Evolutionary conservation across 2,329 filamentous ascomycete genomes (phyloP), one percentile per base, ranked within the genome.

Genomic region (Fusarium sp.): DNA sequence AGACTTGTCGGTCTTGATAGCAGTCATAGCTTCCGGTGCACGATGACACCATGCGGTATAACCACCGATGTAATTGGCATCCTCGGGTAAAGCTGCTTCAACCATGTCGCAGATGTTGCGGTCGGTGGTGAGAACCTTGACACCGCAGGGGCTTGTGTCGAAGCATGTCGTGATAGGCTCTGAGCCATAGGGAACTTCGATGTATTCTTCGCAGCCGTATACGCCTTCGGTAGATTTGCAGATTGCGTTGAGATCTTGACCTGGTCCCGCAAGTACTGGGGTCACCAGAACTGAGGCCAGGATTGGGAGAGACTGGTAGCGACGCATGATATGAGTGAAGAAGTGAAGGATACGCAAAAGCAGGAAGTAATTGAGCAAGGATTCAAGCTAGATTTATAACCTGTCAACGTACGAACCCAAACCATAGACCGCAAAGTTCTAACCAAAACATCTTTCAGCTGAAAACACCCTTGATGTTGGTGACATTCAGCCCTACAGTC

Each of bases 171-270:
- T 69, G 24, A 70, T 38, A 14, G 66, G 52, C 8, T 56, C 51
- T 30, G 67, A 70, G 22, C 55, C 67, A 5, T 55, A 66, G 3
- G 67, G 67, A 18, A 70, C 66, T 7, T 62, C 8, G 15, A 57
- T 70, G 29, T 32, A 42, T 3, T 24, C 49, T 4, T 55, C 59
- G 25, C 67, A 70, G 12, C 66, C 66, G 14, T 70, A 60, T n/a
- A 63, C 69, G 5, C 67, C 67, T 18, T 70, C 61, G 3, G 52
- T 60, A 6, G 66, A 59, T 27, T 70, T 66, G 15, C 66, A 70
- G 15, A 70, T 66, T 14, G 22, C 22, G 18, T 49, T 49, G n/a
- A 70, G 61, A 12, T 22, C 58, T n/a, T 70, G 67, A 8, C 57
- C 57, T 3, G 66, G 62, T 20, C 61, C 67, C 18, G 67, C 67